Evolutionary conservation across 495 filamentous ascomycete genomes (phyloP), one percentile per base, ranked within the genome.

Genomic region (Aspergillus funiculosus): DNA sequence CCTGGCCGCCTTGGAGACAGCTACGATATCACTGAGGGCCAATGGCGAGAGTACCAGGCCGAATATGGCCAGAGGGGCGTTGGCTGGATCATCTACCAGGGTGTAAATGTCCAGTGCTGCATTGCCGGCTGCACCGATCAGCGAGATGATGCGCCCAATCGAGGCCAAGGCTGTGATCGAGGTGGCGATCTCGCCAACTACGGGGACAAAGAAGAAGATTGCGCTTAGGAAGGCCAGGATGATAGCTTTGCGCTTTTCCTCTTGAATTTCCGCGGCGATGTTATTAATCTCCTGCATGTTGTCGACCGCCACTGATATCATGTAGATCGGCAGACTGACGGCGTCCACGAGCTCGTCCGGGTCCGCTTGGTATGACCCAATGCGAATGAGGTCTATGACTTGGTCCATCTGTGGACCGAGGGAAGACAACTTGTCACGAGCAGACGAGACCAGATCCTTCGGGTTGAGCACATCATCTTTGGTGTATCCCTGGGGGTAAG

Each of bases 401-500:
- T 11, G 10, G 5, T 13, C 14, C 10, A 39, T 18, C 22, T 39
- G 36, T 5, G 14, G 21, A 5, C 11, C 6, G n/a, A 28, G 39
- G 39, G 21, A 7, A 8, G 20, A 24, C 1, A 49, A 38, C 14
- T 36, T 42, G 4, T 26, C 20, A 13, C 13, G 22, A 7, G 46
- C 46, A 3, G 29, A 10, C 0, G 9, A 20, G 14, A 49, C 46
- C 1, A 49, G 15, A n/a, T 49, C 46, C 21, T 49, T 32, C 1
- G 46, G 46, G 21, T 42, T 26, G 3, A 35, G n/a, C 29, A 49
- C 46, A 19, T 49, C 46, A 5, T 42, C 37, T 9, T 20, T 21
- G 10, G 25, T 10, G 20, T 41, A 49, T 3, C 25, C 46, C 2
- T 28, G 27, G 1, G 54, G 27, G 6, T 29, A 34, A 9, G 43